Percentiles rank a stretch among this genome's conserved stretches.
Conservation (phyloP, 1,139 yeast species). For the Kodamaea sp. region DNA sequence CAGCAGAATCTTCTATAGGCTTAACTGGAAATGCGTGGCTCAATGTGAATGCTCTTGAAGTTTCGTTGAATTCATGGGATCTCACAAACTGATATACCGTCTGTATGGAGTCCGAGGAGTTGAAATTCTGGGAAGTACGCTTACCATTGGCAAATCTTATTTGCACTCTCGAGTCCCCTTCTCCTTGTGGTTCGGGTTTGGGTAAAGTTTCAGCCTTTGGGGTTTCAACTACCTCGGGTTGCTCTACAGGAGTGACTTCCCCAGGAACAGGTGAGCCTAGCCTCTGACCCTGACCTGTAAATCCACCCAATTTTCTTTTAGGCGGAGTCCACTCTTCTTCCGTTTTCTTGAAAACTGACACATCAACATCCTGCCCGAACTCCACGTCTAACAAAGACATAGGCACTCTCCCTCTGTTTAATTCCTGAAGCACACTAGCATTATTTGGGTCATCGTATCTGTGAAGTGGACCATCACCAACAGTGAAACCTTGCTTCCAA, state of each 20-base stretch:
- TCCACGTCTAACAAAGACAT: slow-evolving; percentile 76
- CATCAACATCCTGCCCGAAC: slow-evolving; percentile 95
- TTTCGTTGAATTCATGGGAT: slow-evolving; percentile 40
- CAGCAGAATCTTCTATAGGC: slow-evolving; percentile 57
- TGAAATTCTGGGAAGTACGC: slow-evolving; percentile 63
- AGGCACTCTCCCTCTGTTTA: slow-evolving; percentile 94
- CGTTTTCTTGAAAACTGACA: slow-evolving; percentile 73
- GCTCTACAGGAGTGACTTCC: slow-evolving; percentile 30
- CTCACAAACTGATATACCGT: slow-evolving; percentile 70
- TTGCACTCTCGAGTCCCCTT: slow-evolving; percentile 78
- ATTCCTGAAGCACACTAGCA: slow-evolving; percentile 70
- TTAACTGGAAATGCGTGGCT: slow-evolving; percentile 85
- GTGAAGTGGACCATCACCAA: slow-evolving; percentile 84
- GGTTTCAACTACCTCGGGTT: slow-evolving; percentile 14
- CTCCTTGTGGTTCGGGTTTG: slow-evolving; percentile 32
- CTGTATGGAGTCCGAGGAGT: slow-evolving; percentile 65
- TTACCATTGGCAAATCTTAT: slow-evolving; percentile 85
- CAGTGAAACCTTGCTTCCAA: slow-evolving; percentile 96
- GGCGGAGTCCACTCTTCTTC: slow-evolving; percentile 84
- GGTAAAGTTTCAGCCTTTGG: slow-evolving; percentile 13
- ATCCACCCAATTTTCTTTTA: slow-evolving; percentile 67
- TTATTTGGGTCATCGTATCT: slow-evolving; percentile 92
- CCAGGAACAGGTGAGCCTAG: slow-evolving; percentile 90
- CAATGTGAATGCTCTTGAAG: slow-evolving; percentile 58
- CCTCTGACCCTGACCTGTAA: slow-evolving; percentile 81